Evolutionary conservation across 495 filamentous ascomycete species (phyloP).

Genomic region (Xylaria intraflava): DNA sequence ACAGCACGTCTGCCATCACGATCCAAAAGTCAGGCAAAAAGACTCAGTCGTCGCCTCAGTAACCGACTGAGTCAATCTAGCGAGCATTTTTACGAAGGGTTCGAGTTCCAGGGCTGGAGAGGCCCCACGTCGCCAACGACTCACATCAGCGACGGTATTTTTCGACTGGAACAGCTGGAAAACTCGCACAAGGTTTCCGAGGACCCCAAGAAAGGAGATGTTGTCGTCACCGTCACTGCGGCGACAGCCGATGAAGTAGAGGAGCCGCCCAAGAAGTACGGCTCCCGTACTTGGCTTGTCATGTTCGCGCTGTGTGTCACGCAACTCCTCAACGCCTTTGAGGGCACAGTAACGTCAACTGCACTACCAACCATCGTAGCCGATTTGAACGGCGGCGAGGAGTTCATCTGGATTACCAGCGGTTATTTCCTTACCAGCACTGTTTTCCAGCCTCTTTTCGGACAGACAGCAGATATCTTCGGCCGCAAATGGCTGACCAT

Average conservation of each 20-base stretch:
- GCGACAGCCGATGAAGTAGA: not conserved
- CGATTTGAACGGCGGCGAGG: slow-evolving; percentile 22
- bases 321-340: slow-evolving; percentile 27
- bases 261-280: not conserved
- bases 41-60: not conserved
- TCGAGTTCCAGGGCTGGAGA: not conserved
- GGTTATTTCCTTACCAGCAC: slow-evolving; percentile 28
- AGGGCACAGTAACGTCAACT: slow-evolving; percentile 29
- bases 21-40: not conserved
- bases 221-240: not conserved
- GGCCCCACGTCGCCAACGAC: not conserved
- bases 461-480: slow-evolving; percentile 33
- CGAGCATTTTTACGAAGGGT: not conserved
- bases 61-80: not conserved
- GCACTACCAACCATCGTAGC: slow-evolving; percentile 30
- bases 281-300: slow-evolving; percentile 14
- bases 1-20: not conserved
- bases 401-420: slow-evolving; percentile 38
- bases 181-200: not conserved
- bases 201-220: not conserved
- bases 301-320: slow-evolving; percentile 30
- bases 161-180: not conserved
- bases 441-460: slow-evolving; percentile 7
- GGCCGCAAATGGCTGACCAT: slow-evolving; percentile 34
- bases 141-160: not conserved